Evolutionary conservation across 78 protist genomes (phyloP), one percentile per base, ranked within the genome.

Genomic region (Chrysochromulina tobinii): DNA sequence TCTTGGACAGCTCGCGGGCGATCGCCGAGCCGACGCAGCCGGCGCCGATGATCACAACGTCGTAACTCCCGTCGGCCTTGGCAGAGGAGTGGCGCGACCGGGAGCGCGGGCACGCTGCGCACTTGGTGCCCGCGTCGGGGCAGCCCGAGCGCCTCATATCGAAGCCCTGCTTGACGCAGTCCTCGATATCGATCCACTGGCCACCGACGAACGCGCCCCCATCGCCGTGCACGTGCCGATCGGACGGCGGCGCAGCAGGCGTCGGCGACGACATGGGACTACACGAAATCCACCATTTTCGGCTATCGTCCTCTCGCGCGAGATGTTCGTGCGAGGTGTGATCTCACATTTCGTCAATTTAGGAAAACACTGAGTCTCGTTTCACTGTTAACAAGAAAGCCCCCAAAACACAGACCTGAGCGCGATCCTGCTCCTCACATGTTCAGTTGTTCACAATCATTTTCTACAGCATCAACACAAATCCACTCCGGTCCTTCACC

Each of bases 1-100:
- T 81, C 87, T 55, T 51, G 87, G 87, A 3, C 53, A 81, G 64
- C 87, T 81, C 87, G n/a, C 87, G 58, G 14, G 87, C 87, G 48
- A 81, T 15, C 51, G 87, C 87, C 8, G 87, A 4, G 48, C 87
- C 87, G 64, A 81, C 25, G 64, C 87, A 81, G 64, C 87, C 87
- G 87, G 38, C 61, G 27, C 87, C 87, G 87, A 81, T 11, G 23
- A 81, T 81, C 17, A 20, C 87, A 2, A 81, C 87, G 12, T 81
- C 87, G 15, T 81, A 81, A 4, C 27, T 25, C 27, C 87, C 87
- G 64, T 81, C 87, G 38, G 87, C 51, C 87, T 81, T 81, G 48
- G 87, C 87, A 0, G 87, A 5, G 48, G 87, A 81, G 64, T 55
- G 64, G n/a, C 66, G 9, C 48, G 87, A 23, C 25, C 61, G 1